Evolutionary conservation across 345 rosid genomes (phyloP).

Genomic region (Euphorbia peplus): DNA sequence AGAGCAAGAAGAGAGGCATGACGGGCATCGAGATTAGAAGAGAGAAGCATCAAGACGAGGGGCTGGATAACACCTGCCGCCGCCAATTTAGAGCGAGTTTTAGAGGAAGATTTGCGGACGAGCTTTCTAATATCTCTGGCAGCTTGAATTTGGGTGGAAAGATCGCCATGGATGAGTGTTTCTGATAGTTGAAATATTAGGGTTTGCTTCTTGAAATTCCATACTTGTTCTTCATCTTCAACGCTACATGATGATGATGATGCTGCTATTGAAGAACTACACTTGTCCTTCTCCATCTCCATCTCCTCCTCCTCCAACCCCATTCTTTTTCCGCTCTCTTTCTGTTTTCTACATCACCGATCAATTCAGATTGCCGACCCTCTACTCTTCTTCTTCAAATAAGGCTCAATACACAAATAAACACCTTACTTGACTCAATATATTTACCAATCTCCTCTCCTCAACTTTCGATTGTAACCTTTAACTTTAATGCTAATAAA

Average conservation of each 20-base stretch:
- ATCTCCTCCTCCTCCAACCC: conserved; percentile 18
- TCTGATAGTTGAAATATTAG: conserved; percentile 44
- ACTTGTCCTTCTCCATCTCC: conserved; percentile 17
- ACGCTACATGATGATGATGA: not conserved
- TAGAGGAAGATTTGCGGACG: conserved; percentile 51
- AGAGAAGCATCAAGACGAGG: conserved; percentile 57
- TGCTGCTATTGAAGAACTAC: too few relatives aligned
- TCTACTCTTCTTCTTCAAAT: too few relatives aligned
- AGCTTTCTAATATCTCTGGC: conserved; percentile 57
- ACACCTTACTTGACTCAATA: too few relatives aligned
- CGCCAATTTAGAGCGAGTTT: conserved; percentile 60
- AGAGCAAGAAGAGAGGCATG: conserved; percentile 74
- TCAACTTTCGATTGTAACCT: too few relatives aligned
- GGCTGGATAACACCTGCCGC: conserved; percentile 74
- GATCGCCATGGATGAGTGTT: conserved; percentile 56
- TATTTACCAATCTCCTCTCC: too few relatives aligned
- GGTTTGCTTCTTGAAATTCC: conserved; percentile 45
- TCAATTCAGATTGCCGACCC: too few relatives aligned
- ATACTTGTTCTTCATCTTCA: conserved; percentile 39
- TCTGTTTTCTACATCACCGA: too few relatives aligned
- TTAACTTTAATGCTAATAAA: too few relatives aligned
- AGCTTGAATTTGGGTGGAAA: conserved; percentile 55
- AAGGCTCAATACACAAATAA: too few relatives aligned
- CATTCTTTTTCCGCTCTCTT: not conserved
- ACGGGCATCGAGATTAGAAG: conserved; percentile 54